Conservation (phyloP, 768 basidiomycete species). For the Holtermanniella nyarrowii region DNA sequence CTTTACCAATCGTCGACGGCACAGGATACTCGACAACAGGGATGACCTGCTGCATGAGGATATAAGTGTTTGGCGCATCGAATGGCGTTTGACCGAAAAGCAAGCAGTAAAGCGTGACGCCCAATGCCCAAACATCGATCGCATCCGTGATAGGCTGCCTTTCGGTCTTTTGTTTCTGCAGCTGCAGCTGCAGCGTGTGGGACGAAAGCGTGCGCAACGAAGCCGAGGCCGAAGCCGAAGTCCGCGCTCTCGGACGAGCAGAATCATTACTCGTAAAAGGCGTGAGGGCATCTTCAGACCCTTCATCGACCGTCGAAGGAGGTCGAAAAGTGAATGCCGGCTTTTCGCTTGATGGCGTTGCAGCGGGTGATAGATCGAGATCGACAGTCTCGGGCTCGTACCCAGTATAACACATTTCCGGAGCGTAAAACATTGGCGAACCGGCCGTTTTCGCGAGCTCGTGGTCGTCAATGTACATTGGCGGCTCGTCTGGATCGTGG, state of each 20-base stretch:
- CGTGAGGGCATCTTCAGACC: conserved; percentile 20
- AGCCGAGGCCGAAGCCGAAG: too few species aligned
- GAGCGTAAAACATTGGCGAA: conserved; percentile 90
- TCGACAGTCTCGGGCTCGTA: conserved; percentile 21
- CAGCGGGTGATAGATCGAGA: conserved; percentile 3
- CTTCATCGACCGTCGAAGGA: conserved; percentile 14
- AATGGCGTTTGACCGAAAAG: conserved; percentile 83
- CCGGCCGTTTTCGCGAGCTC: conserved; percentile 86
- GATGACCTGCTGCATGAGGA: conserved; percentile 62
- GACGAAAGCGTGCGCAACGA: conserved; percentile 20
- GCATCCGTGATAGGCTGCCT: conserved; percentile 65
- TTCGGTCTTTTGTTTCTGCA: conserved; percentile 6
- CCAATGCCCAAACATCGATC: conserved; percentile 96
- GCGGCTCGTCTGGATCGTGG: conserved; percentile 43
- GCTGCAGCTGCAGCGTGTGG: conserved; percentile 7
- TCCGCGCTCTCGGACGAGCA: too few species aligned
- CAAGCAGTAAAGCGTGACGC: conserved; percentile 88
- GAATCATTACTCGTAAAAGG: conserved; percentile 21
- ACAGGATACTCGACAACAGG: conserved; percentile 65
- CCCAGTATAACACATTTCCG: conserved; percentile 74
- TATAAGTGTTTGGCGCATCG: conserved; percentile 58
- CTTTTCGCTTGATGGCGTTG: conserved; percentile 23
- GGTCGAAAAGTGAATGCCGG: conserved; percentile 26
- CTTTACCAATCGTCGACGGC: conserved; percentile 60
- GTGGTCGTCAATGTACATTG: conserved; percentile 62